Percentiles rank a stretch among this genome's conserved stretches.
Conservation (phyloP, 257 asterid species). For the Solanum appendiculatum region DNA sequence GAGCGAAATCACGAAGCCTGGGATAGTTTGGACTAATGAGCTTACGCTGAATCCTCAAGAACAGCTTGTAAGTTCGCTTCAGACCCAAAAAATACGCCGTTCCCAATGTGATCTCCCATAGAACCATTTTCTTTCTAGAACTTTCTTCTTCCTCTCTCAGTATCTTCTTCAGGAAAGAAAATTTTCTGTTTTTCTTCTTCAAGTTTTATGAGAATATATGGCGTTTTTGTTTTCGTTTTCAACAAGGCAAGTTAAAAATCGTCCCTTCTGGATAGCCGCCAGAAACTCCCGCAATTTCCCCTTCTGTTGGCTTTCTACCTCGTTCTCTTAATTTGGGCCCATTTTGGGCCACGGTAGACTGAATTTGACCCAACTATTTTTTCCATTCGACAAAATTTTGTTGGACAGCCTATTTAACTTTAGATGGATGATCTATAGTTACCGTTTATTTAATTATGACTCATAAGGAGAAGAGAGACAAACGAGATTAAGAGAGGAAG, state of each 20-base stretch:
- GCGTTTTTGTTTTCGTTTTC: neutral
- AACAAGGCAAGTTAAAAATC: neutral
- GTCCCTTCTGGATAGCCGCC: neutral
- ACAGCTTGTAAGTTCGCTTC: constrained; percentile 62
- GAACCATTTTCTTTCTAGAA: constrained; percentile 43
- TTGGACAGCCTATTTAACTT: neutral
- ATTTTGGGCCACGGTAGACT: neutral
- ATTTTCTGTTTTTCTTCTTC: neutral
- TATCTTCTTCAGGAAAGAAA: neutral
- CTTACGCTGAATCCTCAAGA: constrained; percentile 69
- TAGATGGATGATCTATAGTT: too few species aligned
- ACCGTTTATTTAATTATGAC: too few species aligned
- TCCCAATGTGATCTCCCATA: constrained; percentile 85
- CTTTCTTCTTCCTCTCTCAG: neutral
- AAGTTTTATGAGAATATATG: neutral
- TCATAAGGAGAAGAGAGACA: neutral
- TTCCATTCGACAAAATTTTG: neutral
- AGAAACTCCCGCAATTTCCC: neutral
- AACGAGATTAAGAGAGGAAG: neutral
- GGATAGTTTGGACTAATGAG: constrained; percentile 47
- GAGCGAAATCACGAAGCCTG: constrained; percentile 52
- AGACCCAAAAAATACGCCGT: constrained; percentile 90
- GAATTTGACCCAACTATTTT: neutral
- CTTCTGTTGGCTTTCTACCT: neutral
- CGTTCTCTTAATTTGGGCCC: neutral